Base-by-base conservation (phyloP, 2,329 filamentous ascomycete species). In the Aureobasidium sp. region DNA sequence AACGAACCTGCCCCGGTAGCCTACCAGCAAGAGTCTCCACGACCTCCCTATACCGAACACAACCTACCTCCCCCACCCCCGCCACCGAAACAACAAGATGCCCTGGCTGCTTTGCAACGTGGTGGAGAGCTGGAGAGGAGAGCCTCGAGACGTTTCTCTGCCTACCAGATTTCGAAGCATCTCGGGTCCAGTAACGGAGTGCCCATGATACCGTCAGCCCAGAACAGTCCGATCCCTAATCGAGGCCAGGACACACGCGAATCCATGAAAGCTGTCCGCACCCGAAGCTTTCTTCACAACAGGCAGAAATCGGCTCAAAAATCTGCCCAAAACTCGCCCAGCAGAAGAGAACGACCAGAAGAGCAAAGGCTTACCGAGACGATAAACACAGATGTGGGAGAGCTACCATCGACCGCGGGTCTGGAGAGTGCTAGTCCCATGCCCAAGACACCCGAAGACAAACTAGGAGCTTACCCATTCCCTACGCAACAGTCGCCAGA, bases 81-180 rank as follows among this genome's bases (percentile, higher is more conserved):
- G 1, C 90, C 90, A 2, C 88, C 89, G 6, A 87, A 87, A n/a
- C 89, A 90, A 68, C 89, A 94, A 69, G 95, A 96, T 78, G 94
- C 94, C 5, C 79, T 99, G 58, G 91, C 91, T 53, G 91, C 92
- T 56, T 76, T 99, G 67, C 94, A 97, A 75, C 86, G 91, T 74
- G 92, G 92, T 37, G 93, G 93, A 22, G 92, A 97, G 67, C 78
- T 99, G 55, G 94, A 99, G 76, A 85, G 94, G 71, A 84, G 94
- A 72, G 94, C 94, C 0, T 99, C 94, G 15, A 84, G 93, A 67
- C 83, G 94, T 70, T 99, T 97, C 72, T 97, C 94, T 1, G 89
- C 91, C 59, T 99, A 97, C 72, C 94, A 99, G 71, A 96, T 99
- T 68, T 90, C 91, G 49, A 97, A 97, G 72, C 91, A 96, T 69